Base-by-base conservation (phyloP, 495 filamentous ascomycete genomes). In the Niebla homalea region DNA sequence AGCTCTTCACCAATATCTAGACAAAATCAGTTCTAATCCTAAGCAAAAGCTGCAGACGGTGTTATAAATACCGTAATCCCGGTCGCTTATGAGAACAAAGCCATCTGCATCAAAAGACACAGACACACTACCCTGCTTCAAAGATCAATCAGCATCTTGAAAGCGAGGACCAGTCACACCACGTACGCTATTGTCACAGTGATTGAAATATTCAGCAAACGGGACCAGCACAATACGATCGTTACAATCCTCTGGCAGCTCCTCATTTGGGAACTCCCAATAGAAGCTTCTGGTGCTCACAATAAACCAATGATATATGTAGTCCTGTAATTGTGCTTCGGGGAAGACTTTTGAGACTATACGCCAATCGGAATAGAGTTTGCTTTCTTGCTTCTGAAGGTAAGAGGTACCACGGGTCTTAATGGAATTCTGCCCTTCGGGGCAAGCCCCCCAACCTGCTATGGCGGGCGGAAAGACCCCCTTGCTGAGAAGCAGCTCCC, bases 151-250 rank as follows among this genome's bases (percentile, higher is more conserved):
- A 32, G 25, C 25, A 4, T 47, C 20, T 35, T 16, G 22, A 20
- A 15, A 15, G 35, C 15, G 22, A n/a, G 19, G 42, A 45, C 16
- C 65, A 40, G 63, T 58, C 41, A 58, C 58, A 11, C 73, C 79
- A 2, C 64, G 64, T 26, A 26, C 25, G 25, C 25, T 26, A 26
- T 26, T 26, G 56, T 83, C 77, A 1, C 71, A 67, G 62, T 92
- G 89, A 61, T 95, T 94, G 66, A 94, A 87, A 50, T 89, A 82
- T 66, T 95, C 89, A 4, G 86, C 79, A 53, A 94, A 87, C 2
- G 89, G 89, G 64, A 84, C 76, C 54, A 95, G 65, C 1, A 79
- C 84, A 79, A 93, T 85, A 43, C 78, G 76, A 63, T 92, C 83
- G 58, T 85, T 83, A 1, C 64, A 67, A 23, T 69, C 63, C 26